Evolutionary conservation across 441 rosid genomes (phyloP), one percentile per base, ranked within the genome.

Genomic region (Gossypium armourianum): DNA sequence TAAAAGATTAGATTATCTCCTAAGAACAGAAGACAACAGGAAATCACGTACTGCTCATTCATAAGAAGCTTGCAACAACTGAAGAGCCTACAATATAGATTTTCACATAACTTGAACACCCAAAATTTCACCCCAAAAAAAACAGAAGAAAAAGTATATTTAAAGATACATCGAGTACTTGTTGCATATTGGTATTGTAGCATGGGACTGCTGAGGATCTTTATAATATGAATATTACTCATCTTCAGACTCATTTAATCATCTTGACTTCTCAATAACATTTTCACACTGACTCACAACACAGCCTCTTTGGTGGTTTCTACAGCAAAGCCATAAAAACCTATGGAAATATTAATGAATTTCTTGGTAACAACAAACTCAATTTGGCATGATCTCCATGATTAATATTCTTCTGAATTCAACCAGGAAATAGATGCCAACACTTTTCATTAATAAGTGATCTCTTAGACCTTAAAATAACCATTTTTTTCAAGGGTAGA

Each of bases 151-250:
- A 7, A 26, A 2, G 20, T 50, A 1, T 26, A 67, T 67, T 50
- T 47, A 50, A 66, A 13, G n/a, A 24, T 26, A 26, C n/a, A 45
- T 65, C 26, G 1, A 47, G 43, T 24, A 23, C 70, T 65, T 47
- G 20, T 23, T 47, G 69, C 13, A 64, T 47, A 63, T 45, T 45
- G 54, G 40, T 47, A 65, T 65, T 45, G 13, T 47, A n/a, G 69
- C 69, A 65, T 47, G 40, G 40, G 6, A 9, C 59, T 26, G 59
- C 70, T 13, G 19, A 67, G 26, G 59, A 24, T 36, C 23, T 36
- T 62, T 9, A 17, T 1, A 17, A 36, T 62, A 62, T 49, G 50
- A 6, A 13, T 1, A 23, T 13, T 49, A 49, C 26, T 6, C 24
- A 23, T 65, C 45, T 59, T 26, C 43, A 28, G 10, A 43, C 36